Evolutionary conservation across 1,139 yeast genomes (phyloP).

Genomic region (Sugiyamaella grinbergsii): DNA sequence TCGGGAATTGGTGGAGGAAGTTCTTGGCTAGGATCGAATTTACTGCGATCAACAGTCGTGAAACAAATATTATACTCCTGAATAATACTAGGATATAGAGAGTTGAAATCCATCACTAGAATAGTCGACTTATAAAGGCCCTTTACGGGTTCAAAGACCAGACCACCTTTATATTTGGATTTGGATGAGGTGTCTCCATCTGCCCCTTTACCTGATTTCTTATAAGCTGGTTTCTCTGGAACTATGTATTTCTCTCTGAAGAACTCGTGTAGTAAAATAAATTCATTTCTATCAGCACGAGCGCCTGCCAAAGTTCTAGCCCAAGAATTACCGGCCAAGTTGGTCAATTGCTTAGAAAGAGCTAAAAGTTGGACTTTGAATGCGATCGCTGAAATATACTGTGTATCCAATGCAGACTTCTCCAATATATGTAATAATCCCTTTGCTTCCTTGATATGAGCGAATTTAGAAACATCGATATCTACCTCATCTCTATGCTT

Average conservation of each 20-base stretch:
- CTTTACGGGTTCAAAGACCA: slow-evolving; percentile 95
- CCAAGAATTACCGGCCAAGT: slow-evolving; percentile 98
- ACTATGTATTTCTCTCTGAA: slow-evolving; percentile 76
- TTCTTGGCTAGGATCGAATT: slow-evolving; percentile 52
- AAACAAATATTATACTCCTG: slow-evolving; percentile 97
- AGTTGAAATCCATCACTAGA: slow-evolving; percentile 97
- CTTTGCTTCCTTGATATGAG: slow-evolving; percentile 58
- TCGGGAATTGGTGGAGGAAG: slow-evolving; percentile 76
- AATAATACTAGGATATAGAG: slow-evolving; percentile 94
- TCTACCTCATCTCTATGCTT: slow-evolving; percentile 69
- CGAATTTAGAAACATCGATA: slow-evolving; percentile 61
- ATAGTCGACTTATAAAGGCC: slow-evolving; percentile 89
- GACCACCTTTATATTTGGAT: slow-evolving; percentile 85
- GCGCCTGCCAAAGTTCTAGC: slow-evolving; percentile 92
- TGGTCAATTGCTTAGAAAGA: slow-evolving; percentile 86
- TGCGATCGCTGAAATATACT: slow-evolving; percentile 69
- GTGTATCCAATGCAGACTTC: slow-evolving; percentile 70
- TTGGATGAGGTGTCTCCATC: slow-evolving; percentile 34
- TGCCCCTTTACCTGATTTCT: slow-evolving; percentile 26
- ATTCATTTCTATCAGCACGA: slow-evolving; percentile 95
- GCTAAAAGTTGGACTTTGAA: slow-evolving; percentile 83
- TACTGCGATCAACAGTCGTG: slow-evolving; percentile 83
- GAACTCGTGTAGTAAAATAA: slow-evolving; percentile 89
- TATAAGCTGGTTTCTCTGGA: slow-evolving; percentile 65
- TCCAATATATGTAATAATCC: slow-evolving; percentile 68